Base-by-base conservation (phyloP, 2,329 filamentous ascomycete genomes). In the Colletotrichum sp. region DNA sequence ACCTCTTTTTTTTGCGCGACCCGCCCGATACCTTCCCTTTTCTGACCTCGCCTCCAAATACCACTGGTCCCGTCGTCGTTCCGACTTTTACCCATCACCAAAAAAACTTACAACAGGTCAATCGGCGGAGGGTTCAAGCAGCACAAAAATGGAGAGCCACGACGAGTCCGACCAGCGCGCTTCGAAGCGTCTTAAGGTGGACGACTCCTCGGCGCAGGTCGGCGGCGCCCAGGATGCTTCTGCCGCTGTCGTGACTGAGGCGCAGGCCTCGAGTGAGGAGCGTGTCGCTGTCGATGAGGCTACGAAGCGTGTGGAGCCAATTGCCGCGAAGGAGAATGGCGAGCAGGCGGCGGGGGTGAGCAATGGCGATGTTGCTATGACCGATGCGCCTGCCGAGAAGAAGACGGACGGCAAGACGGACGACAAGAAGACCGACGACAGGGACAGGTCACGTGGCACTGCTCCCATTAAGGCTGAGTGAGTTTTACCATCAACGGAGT, bases 401-500 rank as follows among this genome's bases (percentile, higher is more conserved):
- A 32, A 60, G 21, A 18, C 58, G 57, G 75, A 77, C 63, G 72
- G 48, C 18, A 58, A 58, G 13, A 63, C 52, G 60, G 65, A 73
- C 18, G 52, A 67, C 58, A 60, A 75, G 21, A 79, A 69, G 38
- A 77, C 60, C 26, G 70, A 55, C 66, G 70, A 52, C 73, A 80
- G 63, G 76, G 80, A 74, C 78, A 74, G 66, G 65, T 78, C 74
- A 13, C 64, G 75, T 52, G 84, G 83, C 48, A 74, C 80, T 66
- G 83, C 84, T 3, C 81, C 83, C 8, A 82, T 86, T 68, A 86
- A 86, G 77, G 78, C 83, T 26, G 83, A 86, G 84, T 86, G 76
- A 79, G 83, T 63, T n/a, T 15, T 58, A 32, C 30, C 24, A 18
- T 15, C 64, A 15, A 21, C 8, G 4, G 36, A 30, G 74, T 30